These are phyloP conservation scores for Chrysoporthe cubensis DNA, from an alignment of 2,329 filamentous ascomycete species.

Conservation along the genomic window DNA sequence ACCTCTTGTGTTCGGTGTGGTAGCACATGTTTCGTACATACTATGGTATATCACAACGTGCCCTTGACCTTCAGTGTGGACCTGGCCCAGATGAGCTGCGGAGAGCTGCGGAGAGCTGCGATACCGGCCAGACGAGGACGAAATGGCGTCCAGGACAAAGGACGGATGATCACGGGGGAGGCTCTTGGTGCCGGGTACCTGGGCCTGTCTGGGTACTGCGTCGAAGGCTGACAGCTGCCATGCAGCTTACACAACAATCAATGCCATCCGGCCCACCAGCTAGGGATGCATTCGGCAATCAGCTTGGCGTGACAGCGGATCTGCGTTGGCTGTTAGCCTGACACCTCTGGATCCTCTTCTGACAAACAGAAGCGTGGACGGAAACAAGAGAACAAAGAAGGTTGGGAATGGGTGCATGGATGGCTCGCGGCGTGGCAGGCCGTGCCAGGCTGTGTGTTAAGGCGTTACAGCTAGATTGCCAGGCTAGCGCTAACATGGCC, in stretches of 20 bases:
- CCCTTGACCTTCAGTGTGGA: conserved; percentile 19
- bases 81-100: no score
- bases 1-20: not conserved
- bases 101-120: no score
- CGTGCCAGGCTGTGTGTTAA: not conserved
- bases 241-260: not conserved
- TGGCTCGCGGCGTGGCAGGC: not conserved
- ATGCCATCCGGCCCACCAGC: not conserved
- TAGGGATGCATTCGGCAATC: not conserved
- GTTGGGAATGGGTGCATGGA: not conserved
- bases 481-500: conserved; percentile 1
- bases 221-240: not conserved
- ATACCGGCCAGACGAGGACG: no score
- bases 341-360: not conserved
- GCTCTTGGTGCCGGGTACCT: not conserved
- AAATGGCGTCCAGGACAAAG: not conserved
- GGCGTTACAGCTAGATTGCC: not conserved
- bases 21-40: not conserved
- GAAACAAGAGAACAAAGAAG: conserved; percentile 4
- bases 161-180: not conserved
- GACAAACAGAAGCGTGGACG: not conserved
- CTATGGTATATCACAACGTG: not conserved
- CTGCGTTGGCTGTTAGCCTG: not conserved
- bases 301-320: no score
- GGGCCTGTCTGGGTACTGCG: not conserved